Evolutionary conservation across 2,329 filamentous ascomycete species (phyloP), one percentile per base, ranked within the genome.

Genomic region (Exophiala spinifera): DNA sequence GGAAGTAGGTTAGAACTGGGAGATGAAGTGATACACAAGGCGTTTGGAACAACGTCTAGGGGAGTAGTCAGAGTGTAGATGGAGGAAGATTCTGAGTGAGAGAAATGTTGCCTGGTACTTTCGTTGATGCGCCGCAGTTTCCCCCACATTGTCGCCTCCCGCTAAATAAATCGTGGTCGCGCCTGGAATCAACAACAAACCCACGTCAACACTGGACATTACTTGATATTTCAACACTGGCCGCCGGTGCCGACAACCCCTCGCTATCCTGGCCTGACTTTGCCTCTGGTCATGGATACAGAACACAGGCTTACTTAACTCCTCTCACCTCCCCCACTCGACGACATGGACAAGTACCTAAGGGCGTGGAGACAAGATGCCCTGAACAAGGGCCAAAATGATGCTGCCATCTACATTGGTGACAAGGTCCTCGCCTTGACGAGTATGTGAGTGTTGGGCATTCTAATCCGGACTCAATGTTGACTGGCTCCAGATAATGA

Each of bases 371-470:
- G 91, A 69, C 89, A 96, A 74, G 91, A 96, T 77, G 91, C 92
- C 69, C 79, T 96, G 67, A 92, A 95, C 74, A 94, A 95, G 72
- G 90, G 94, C 61, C 94, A 99, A 70, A 91, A 96, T 72, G 92
- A 97, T 62, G 89, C 92, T 31, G 94, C 94, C 67, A 92, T 97
- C 65, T 97, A 95, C 70, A 90, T 97, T 61, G 94, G 91, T 61
- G 94, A 99, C 79, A 99, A 99, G 77, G 80, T 99, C 64, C 80
- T 97, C 54, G 94, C 94, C 54, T 78, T 99, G 67, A 97, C 92
- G 34, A 89, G 92, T 96, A 73, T 63, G 83, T 72, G 55, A 61
- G 56, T 60, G 56, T 19, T 23, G 28, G n/a, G 23, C 25, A 8
- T 56, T 42, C 3, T 8, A 23, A 13, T 25, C 45, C 11, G 17